Base-by-base conservation (phyloP, 768 basidiomycete species). In the Clitopilus hobsonii region DNA sequence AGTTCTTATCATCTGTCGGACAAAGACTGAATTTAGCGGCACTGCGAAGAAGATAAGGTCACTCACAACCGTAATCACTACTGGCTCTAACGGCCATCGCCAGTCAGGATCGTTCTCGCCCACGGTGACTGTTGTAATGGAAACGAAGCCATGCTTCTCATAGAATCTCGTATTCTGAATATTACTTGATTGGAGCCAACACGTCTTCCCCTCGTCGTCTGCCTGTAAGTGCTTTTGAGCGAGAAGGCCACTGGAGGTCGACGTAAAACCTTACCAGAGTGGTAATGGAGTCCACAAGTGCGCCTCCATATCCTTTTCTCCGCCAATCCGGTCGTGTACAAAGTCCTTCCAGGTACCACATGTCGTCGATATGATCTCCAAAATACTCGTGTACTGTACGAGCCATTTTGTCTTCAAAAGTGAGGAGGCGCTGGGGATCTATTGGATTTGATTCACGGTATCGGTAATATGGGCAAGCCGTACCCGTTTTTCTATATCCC, bases 91-190 rank as follows among this genome's bases (percentile, higher is more conserved):
- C 11, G 61, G 53, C 18, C 55, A 57, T 25, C 62, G 48, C 71
- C 71, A 73, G 23, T 57, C 56, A 22, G 69, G 67, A 53, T 72
- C 67, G 2, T 63, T 54, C 8, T 69, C 66, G 8, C 71, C 71
- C 0, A 72, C 32, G 5, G 58, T 30, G 1, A 64, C 54, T 24
- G 63, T 60, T 22, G 58, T 66, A 4, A 69, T 56, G 3, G 61
- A 51, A 23, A 58, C 54, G 41, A 64, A 69, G 20, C 66, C 67
- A 52, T 63, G 65, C 22, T 45, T 36, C 13, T 55, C 56, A 50
- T 69, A 69, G 30, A 69, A 69, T 11, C n/a, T 20, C 20, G 55
- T 62, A 28, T 65, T 67, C 13, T 47, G 50, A 5, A 54, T 24
- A 24, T 65, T 65, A 23, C 65, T 64, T 8, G 70, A 71, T 11